Evolutionary conservation across 805 yeast species (phyloP), one percentile per base, ranked within the genome.

Genomic region (Yarrowia sp.): DNA sequence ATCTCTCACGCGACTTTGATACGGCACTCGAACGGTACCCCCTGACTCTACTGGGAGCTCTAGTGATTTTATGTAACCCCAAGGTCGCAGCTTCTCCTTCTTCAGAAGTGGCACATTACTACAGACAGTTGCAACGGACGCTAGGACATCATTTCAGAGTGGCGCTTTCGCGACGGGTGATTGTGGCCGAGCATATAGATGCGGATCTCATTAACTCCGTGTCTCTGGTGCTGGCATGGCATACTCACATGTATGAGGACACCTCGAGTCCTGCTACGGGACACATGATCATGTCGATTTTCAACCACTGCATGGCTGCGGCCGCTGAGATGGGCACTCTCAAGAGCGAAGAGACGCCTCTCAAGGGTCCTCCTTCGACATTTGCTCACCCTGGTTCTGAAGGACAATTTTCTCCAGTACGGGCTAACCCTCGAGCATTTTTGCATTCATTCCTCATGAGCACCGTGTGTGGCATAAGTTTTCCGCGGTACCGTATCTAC

Each of bases 231-330:
- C n/a, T 58, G 32, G 51, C 63, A 16, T 58, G 63, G 63, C 63
- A 58, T 14, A 40, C 63, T 5, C 63, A 58, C 51, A 58, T 58
- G 63, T 58, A 24, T n/a, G 51, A 58, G 21, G 63, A 58, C 12
- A 41, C 63, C 2, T 41, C 49, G 10, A 41, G 51, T 26, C 63
- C 63, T 7, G 38, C 63, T 6, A 58, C 63, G 0, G 63, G 63
- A 2, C 63, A 58, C 51, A 58, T 58, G 63, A 43, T 58, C 49
- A 58, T 58, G 51, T 58, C 63, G 14, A 58, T 58, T 41, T 41
- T 58, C 41, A 58, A 43, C 41, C 63, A 58, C 51, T 58, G 63
- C 32, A 41, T 58, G 63, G 49, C 63, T 16, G 22, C 38, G 8
- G 63, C 63, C 12, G 63, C 63, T 4, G 63, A 58, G 16, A 58